These are phyloP conservation scores for Gliomastix tumulicola DNA, from an alignment of 2,329 filamentous ascomycete species.

Conservation along the genomic window DNA sequence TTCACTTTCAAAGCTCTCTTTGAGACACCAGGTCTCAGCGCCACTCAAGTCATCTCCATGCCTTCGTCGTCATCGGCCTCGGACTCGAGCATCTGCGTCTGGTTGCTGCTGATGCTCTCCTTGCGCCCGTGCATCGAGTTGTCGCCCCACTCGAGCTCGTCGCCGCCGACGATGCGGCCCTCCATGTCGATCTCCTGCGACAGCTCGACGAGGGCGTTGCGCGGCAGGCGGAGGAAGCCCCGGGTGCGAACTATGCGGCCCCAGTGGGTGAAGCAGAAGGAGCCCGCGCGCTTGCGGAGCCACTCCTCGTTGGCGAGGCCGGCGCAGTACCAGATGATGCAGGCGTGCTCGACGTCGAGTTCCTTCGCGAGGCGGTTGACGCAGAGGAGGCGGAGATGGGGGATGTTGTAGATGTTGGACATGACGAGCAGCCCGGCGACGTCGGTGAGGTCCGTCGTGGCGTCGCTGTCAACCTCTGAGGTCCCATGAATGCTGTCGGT, in stretches of 20 bases:
- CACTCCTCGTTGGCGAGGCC: slow-evolving; percentile 87
- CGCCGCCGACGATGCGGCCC: slow-evolving; percentile 81
- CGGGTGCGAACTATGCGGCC: slow-evolving; percentile 85
- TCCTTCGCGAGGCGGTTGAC: slow-evolving; percentile 86
- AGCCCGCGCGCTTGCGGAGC: slow-evolving; percentile 81
- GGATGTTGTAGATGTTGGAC: slow-evolving; percentile 97
- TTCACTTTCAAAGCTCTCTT: no score
- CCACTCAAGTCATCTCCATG: slow-evolving; percentile 51
- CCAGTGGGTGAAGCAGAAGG: slow-evolving; percentile 90
- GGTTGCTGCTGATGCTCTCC: slow-evolving; percentile 52
- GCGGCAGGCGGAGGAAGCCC: slow-evolving; percentile 76
- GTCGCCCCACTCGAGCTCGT: slow-evolving; percentile 61
- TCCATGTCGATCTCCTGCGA: slow-evolving; percentile 92
- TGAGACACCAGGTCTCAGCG: no score
- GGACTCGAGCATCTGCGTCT: slow-evolving; percentile 49
- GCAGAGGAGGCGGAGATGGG: slow-evolving; percentile 82
- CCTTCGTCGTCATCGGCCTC: slow-evolving; percentile 56
- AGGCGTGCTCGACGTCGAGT: slow-evolving; percentile 89
- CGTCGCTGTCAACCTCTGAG: slow-evolving; percentile 50
- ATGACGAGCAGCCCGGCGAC: slow-evolving; percentile 93
- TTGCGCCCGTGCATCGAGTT: slow-evolving; percentile 41
- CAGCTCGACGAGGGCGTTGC: slow-evolving; percentile 76
- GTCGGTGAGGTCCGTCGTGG: slow-evolving; percentile 72
- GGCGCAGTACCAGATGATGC: slow-evolving; percentile 92
- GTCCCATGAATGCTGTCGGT: slow-evolving; percentile 75